Base-by-base conservation (phyloP, 805 yeast species). In the Wickerhamiella sorbophila region DNA sequence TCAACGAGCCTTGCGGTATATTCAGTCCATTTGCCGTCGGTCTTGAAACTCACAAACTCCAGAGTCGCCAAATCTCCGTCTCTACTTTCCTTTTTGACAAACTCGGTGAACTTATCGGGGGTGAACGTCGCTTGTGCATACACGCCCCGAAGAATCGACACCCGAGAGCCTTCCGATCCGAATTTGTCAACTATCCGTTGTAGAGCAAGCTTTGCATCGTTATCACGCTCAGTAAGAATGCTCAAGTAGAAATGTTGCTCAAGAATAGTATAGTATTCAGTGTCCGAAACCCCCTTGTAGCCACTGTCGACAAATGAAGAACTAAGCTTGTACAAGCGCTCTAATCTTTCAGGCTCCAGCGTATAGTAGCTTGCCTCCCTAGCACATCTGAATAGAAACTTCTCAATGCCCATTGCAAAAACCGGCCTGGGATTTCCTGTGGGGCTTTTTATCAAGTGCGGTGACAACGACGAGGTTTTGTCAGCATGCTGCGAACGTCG, bases 221-320 rank as follows among this genome's bases (percentile, higher is more conserved):
- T 60, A 54, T 84, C 94, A 44, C 75, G 70, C 39, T 72, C 66
- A n/a, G 79, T 63, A 42, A 70, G 58, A 31, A 87, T 58, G 4
- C 77, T 63, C 15, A 86, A 64, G 52, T 73, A 74, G 58, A 84
- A 83, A 40, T 80, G 76, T 52, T 84, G 69, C 56, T 84, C 94
- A 48, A 77, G 64, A 24, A 87, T 58, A 5, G 71, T 66, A 55
- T 70, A 77, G 40, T 70, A 59, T n/a, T 74, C 67, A 24, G 57
- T 40, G 43, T 65, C 65, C 21, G 37, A 39, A 29, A 47, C 37
- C 17, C 37, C 27, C 37, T 48, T 36, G 3, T 51, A 44, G 36
- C 57, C 44, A 10, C 53, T 41, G 10, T 53, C 43, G 19, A 73
- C 53, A 49, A 50, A 69, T 34, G 42, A 49, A 27, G 56, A 58